These are phyloP conservation scores for Chaetothyriales sp. DNA, from an alignment of 2,329 filamentous ascomycete species.

Conservation along the genomic window DNA sequence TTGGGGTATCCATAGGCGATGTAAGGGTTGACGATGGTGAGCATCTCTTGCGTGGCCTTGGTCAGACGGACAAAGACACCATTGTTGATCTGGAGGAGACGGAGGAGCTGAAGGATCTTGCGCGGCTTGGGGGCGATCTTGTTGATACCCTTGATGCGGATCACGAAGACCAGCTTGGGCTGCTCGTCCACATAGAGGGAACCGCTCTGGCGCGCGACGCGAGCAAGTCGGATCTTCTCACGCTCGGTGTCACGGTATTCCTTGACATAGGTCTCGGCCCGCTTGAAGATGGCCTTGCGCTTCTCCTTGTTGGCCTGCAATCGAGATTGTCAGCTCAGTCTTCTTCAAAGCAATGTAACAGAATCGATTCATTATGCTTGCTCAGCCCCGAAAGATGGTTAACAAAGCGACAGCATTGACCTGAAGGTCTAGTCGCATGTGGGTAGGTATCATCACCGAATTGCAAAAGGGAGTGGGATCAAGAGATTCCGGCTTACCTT, in stretches of 20 bases:
- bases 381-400: slow-evolving; percentile 99
- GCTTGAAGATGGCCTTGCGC: slow-evolving; percentile 98
- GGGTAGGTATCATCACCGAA: slow-evolving; percentile 76
- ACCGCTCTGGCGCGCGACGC: slow-evolving; percentile 80
- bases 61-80: slow-evolving; percentile 95
- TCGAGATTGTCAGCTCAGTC: slow-evolving; percentile 14
- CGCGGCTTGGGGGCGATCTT: slow-evolving; percentile 99
- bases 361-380: slow-evolving; percentile 1
- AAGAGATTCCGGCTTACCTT: slow-evolving; percentile 48
- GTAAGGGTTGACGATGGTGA: slow-evolving; percentile 97
- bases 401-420: slow-evolving; percentile 93
- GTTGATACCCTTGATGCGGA: slow-evolving; percentile 99
- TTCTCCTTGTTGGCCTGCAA: slow-evolving; percentile 92
- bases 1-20: slow-evolving; percentile 99
- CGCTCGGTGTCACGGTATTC: slow-evolving; percentile 98
- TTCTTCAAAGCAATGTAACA: neutral
- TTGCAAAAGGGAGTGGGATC: slow-evolving; percentile 23
- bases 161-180: slow-evolving; percentile 90
- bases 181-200: slow-evolving; percentile 89
- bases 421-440: slow-evolving; percentile 74
- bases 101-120: slow-evolving; percentile 98
- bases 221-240: slow-evolving; percentile 89
- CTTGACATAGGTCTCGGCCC: slow-evolving; percentile 98
- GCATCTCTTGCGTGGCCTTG: slow-evolving; percentile 95
- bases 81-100: slow-evolving; percentile 99